phyloP scores from a whole-genome alignment of 768 basidiomycete genomes.

The Podaxis carcinomalis region DNA sequence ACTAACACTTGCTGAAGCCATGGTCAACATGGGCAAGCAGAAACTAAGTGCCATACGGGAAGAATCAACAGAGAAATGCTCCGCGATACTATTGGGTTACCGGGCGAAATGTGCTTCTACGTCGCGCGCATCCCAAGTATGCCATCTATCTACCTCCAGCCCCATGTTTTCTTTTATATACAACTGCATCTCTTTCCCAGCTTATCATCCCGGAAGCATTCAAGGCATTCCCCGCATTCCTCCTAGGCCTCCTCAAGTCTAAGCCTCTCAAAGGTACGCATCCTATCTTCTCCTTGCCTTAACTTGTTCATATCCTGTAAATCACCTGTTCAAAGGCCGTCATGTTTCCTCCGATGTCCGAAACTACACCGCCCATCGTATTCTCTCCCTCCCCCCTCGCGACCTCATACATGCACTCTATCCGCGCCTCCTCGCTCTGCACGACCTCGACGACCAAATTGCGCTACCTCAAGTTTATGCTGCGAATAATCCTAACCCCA shows the following conservation, averaged over 20 bases:
- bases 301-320: background rate
- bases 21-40: slow-evolving; percentile 55
- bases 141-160: slow-evolving; percentile 13
- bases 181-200: slow-evolving; percentile 35
- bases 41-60: slow-evolving; percentile 77
- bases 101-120: slow-evolving; percentile 83
- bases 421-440: slow-evolving; percentile 83
- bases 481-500: background rate
- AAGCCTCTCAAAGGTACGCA: slow-evolving; percentile 87
- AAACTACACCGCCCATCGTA: slow-evolving; percentile 75
- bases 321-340: slow-evolving; percentile 45
- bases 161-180: background rate
- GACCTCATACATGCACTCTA: slow-evolving; percentile 77
- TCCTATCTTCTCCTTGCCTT: slow-evolving; percentile 1
- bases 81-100: slow-evolving; percentile 80
- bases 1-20: slow-evolving; percentile 44
- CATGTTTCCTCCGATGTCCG: slow-evolving; percentile 93
- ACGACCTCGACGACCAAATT: slow-evolving; percentile 69
- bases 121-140: slow-evolving; percentile 74
- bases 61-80: slow-evolving; percentile 78
- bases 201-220: slow-evolving; percentile 93
- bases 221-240: slow-evolving; percentile 78
- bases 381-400: slow-evolving; percentile 68
- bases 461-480: slow-evolving; percentile 54
- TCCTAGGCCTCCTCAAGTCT: slow-evolving; percentile 77